Conservation (phyloP, 1,139 yeast species). For the Saccharomycopsis hybrid region DNA sequence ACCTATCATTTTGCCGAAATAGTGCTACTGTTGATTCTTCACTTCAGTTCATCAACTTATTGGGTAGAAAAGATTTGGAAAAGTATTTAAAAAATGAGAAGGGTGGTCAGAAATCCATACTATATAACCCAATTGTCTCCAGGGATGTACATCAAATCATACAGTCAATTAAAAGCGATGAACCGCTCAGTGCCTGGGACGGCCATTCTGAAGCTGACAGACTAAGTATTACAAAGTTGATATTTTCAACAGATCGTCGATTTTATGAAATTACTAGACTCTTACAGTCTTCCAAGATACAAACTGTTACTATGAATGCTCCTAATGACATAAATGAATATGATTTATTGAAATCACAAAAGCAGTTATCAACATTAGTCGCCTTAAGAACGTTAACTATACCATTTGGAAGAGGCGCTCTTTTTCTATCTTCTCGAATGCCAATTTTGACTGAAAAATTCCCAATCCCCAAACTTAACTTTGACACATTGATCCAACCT, state of each 20-base stretch:
- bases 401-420: slow-evolving; percentile 74
- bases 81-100: slow-evolving; percentile 11
- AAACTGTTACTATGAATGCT: slow-evolving; percentile 34
- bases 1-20: slow-evolving; percentile 51
- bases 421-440: slow-evolving; percentile 59
- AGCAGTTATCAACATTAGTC: slow-evolving; percentile 56
- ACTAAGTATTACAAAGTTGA: slow-evolving; percentile 57
- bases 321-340: slow-evolving; percentile 40
- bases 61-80: slow-evolving; percentile 62
- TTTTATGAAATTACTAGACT: slow-evolving; percentile 70
- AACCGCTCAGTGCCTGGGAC: slow-evolving; percentile 54
- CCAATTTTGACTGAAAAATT: slow-evolving; percentile 84
- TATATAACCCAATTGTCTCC: neutral
- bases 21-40: slow-evolving; percentile 47
- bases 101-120: neutral
- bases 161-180: slow-evolving; percentile 42
- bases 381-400: slow-evolving; percentile 70
- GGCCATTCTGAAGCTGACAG: slow-evolving; percentile 63
- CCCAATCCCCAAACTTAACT: slow-evolving; percentile 70
- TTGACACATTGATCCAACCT: slow-evolving; percentile 62
- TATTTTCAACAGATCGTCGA: slow-evolving; percentile 74
- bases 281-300: slow-evolving; percentile 65
- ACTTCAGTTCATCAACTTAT: slow-evolving; percentile 45
- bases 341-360: slow-evolving; percentile 51
- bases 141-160: slow-evolving; percentile 46